phyloP scores from a whole-genome alignment of 352 stramenopile genomes.

The Phytophthora litchii region DNA sequence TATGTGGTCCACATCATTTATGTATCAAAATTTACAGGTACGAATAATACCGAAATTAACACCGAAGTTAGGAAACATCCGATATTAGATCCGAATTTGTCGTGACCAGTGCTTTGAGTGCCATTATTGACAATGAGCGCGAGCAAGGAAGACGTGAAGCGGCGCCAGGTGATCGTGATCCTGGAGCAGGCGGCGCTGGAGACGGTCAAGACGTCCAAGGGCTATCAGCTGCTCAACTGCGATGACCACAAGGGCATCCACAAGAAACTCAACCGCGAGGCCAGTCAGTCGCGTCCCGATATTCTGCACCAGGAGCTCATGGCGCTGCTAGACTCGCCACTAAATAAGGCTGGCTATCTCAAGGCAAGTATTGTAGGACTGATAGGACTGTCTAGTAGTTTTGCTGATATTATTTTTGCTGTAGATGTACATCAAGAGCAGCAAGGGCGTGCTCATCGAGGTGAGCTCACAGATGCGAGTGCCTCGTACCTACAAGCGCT shows the following conservation, averaged over 20 bases:
- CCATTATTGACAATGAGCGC: conserved; percentile 35
- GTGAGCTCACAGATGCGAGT: conserved; percentile 98
- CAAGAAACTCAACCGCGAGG: conserved; percentile 97
- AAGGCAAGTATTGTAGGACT: conserved; percentile 63
- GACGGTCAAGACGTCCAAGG: conserved; percentile 99
- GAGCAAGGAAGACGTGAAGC: conserved; percentile 76
- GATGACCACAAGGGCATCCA: conserved; percentile 98
- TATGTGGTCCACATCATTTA: no score
- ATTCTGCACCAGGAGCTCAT: conserved; percentile 99
- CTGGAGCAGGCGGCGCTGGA: conserved; percentile 98
- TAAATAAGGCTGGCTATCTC: conserved; percentile 99
- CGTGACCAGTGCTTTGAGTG: conserved; percentile 18
- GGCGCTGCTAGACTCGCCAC: conserved; percentile 97
- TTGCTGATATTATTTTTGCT: conserved; percentile 1
- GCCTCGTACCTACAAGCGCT: conserved; percentile 99
- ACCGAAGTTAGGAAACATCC: no score
- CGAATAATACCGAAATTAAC: no score
- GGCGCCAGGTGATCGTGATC: conserved; percentile 95
- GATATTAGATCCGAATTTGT: conserved; percentile 1
- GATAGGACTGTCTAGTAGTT: conserved; percentile 3
- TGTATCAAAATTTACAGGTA: no score
- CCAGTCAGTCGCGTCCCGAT: conserved; percentile 97
- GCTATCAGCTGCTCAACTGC: conserved; percentile 99
- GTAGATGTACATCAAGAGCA: conserved; percentile 95
- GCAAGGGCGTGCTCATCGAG: conserved; percentile 98